Conservation (phyloP, 2,329 filamentous ascomycete genomes). For the Periconia sp. region DNA sequence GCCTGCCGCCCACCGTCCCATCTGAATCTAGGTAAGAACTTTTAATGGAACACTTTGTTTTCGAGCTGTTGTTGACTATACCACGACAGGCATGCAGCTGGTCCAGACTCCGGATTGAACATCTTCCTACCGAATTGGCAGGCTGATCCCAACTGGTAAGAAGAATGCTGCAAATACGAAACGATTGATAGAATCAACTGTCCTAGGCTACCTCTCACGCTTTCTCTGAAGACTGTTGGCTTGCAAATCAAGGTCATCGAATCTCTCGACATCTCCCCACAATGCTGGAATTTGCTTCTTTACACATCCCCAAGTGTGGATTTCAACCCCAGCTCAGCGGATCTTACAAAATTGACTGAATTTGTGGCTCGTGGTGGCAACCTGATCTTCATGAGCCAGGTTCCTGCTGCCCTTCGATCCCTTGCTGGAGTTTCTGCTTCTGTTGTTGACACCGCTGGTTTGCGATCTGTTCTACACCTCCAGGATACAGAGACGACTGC, state of each 20-base stretch:
- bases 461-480: constrained; percentile 3
- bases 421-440: constrained; percentile 8
- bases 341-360: constrained; percentile 3
- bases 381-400: constrained; percentile 8
- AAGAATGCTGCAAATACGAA: too few species aligned
- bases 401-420: constrained; percentile 2
- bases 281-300: constrained; percentile 2
- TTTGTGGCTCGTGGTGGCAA: constrained; percentile 5
- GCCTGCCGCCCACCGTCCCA: not conserved
- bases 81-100: constrained; percentile 3
- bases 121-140: constrained; percentile 5
- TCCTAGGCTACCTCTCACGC: constrained; percentile 3
- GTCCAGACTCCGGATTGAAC: constrained; percentile 4
- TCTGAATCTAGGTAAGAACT: constrained; percentile 5
- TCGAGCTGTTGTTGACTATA: too few species aligned
- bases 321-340: constrained; percentile 5
- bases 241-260: constrained; percentile 5
- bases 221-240: constrained; percentile 6
- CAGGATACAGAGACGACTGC: not conserved
- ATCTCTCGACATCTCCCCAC: constrained; percentile 2
- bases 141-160: constrained; percentile 4
- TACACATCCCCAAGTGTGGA: constrained; percentile 3
- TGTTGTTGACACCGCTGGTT: not conserved
- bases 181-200: too few species aligned
- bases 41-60: too few species aligned